Evolutionary conservation across 345 rosid species (phyloP).

Genomic region (Salix suchowensis): DNA sequence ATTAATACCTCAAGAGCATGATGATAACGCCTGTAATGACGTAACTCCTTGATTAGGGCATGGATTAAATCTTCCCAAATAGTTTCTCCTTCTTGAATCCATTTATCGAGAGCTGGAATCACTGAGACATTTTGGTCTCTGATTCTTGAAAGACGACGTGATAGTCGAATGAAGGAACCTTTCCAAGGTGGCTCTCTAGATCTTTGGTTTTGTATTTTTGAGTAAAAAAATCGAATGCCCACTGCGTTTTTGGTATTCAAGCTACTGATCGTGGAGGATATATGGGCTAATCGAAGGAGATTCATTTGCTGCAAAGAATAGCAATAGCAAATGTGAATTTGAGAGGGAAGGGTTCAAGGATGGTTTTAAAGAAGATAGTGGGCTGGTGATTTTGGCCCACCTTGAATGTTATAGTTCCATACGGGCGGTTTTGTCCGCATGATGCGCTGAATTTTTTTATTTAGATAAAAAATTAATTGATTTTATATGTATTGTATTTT

Average conservation of each 20-base stretch:
- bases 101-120: constrained; percentile 37
- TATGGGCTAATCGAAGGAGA: not conserved
- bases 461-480: too few relatives aligned
- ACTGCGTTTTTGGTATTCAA: constrained; percentile 7
- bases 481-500: too few relatives aligned
- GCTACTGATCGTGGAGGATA: not conserved
- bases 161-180: constrained; percentile 5
- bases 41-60: constrained; percentile 19
- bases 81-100: constrained; percentile 37
- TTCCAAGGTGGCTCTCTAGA: not conserved
- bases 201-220: not conserved
- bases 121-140: constrained; percentile 27
- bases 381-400: too few relatives aligned
- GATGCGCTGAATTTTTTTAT: too few relatives aligned
- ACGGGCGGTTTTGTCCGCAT: too few relatives aligned
- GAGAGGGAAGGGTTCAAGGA: not conserved
- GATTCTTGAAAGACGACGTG: constrained; percentile 30
- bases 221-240: not conserved
- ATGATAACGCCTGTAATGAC: constrained; percentile 19
- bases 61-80: constrained; percentile 11
- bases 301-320: not conserved
- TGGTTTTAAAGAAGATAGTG: too few relatives aligned
- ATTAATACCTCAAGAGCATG: constrained; percentile 47
- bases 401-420: too few relatives aligned
- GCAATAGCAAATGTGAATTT: not conserved